Conservation (phyloP, 2,329 filamentous ascomycete species). For the Neurospora sp. region DNA sequence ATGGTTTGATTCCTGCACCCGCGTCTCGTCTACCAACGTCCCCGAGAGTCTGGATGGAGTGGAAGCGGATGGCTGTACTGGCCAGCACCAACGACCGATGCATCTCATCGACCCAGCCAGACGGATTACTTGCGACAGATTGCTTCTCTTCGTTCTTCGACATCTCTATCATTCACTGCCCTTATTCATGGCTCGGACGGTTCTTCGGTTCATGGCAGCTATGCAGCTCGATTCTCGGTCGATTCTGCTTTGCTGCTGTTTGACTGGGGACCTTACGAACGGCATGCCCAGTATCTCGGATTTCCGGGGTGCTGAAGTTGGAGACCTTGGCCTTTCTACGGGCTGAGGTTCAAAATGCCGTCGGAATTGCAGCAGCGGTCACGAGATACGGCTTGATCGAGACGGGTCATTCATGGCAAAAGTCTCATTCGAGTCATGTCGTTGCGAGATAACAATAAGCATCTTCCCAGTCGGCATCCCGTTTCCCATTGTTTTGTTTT, state of each 20-base stretch:
- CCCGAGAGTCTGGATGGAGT: background rate
- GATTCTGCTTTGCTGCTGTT: slow-evolving; percentile 3
- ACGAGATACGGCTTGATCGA: slow-evolving; percentile 5
- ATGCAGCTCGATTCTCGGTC: slow-evolving; percentile 3
- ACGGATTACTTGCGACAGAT: slow-evolving; percentile 12
- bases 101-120: slow-evolving; percentile 13
- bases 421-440: slow-evolving; percentile 4
- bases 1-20: slow-evolving; percentile 4
- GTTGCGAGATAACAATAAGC: slow-evolving; percentile 10
- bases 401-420: slow-evolving; percentile 4
- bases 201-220: slow-evolving; percentile 5
- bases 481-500: slow-evolving; percentile 12
- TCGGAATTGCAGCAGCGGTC: slow-evolving; percentile 9
- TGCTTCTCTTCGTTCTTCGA: slow-evolving; percentile 20
- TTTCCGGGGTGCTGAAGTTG: slow-evolving; percentile 12
- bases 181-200: slow-evolving; percentile 18
- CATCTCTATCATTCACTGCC: slow-evolving; percentile 18
- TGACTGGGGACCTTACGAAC: slow-evolving; percentile 16
- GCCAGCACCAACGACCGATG: slow-evolving; percentile 16
- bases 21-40: background rate
- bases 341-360: slow-evolving; percentile 3
- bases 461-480: slow-evolving; percentile 9
- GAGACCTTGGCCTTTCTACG: slow-evolving; percentile 6
- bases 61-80: slow-evolving; percentile 8
- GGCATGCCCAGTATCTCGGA: slow-evolving; percentile 20